A percentile compares a stretch with the other conserved stretches of the same genome.
These are phyloP conservation scores for Diaporthe sp. DNA, from an alignment of 2,329 filamentous ascomycete genomes.

Conservation along the genomic window DNA sequence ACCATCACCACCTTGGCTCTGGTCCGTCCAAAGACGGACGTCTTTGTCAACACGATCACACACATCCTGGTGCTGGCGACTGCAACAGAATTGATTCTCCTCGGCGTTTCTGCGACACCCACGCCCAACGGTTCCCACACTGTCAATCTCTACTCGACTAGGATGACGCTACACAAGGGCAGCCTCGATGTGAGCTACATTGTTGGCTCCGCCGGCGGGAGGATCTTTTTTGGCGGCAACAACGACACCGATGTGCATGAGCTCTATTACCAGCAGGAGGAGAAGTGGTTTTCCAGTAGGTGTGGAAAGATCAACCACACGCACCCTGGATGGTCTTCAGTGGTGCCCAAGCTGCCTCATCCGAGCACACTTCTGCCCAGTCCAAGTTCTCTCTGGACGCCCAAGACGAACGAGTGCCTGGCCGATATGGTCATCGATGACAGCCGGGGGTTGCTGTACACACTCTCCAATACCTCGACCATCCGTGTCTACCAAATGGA, in stretches of 20 bases:
- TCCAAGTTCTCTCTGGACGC: constrained; percentile 63
- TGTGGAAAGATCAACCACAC: constrained; percentile 93
- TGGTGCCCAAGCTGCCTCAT: constrained; percentile 65
- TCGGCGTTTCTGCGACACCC: constrained; percentile 82
- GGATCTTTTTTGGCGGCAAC: constrained; percentile 91
- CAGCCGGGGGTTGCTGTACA: constrained; percentile 88
- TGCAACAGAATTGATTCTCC: constrained; percentile 83
- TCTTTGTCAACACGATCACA: constrained; percentile 88
- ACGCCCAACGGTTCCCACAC: constrained; percentile 78
- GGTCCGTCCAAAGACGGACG: constrained; percentile 84
- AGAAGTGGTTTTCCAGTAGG: constrained; percentile 93
- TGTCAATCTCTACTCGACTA: constrained; percentile 88
- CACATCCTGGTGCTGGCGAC: constrained; percentile 93
- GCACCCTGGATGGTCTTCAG: constrained; percentile 77
- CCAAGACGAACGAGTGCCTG: constrained; percentile 73
- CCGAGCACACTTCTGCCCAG: constrained; percentile 58
- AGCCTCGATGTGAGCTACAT: constrained; percentile 84
- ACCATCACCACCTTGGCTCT: constrained; percentile 93
- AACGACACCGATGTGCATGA: constrained; percentile 91
- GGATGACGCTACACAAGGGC: constrained; percentile 83
- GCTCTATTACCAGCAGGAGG: constrained; percentile 95
- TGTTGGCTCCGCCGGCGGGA: constrained; percentile 84
- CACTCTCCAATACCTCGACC: constrained; percentile 87
- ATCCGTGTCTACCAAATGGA: constrained; percentile 94
- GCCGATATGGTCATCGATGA: constrained; percentile 90